Conservation (phyloP, 1,139 yeast species). For the Candida dubliniensis region DNA sequence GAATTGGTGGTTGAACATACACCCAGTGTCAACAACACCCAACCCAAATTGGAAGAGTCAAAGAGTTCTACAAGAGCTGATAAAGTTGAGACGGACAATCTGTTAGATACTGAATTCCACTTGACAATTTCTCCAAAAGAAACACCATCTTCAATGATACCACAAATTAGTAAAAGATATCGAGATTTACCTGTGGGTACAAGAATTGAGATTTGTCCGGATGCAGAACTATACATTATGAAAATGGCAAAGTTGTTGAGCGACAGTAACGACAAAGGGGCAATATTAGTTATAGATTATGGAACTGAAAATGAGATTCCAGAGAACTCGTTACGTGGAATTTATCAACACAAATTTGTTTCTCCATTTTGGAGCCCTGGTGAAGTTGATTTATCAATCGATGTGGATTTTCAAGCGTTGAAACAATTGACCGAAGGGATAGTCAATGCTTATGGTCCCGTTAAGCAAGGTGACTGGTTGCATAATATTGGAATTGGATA, state of each 20-base stretch:
- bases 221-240: conserved; percentile 55
- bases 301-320: conserved; percentile 59
- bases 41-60: conserved; percentile 24
- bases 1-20: conserved; percentile 67
- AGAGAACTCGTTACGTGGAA: conserved; percentile 70
- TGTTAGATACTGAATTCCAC: conserved; percentile 51
- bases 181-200: conserved; percentile 55
- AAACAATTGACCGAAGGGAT: conserved; percentile 14
- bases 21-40: conserved; percentile 42
- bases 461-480: conserved; percentile 79
- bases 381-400: conserved; percentile 77
- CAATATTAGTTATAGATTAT: conserved; percentile 75
- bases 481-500: conserved; percentile 76
- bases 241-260: conserved; percentile 46
- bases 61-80: conserved; percentile 11
- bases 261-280: conserved; percentile 46
- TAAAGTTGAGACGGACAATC: conserved; percentile 12
- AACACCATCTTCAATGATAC: conserved; percentile 65
- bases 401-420: conserved; percentile 74
- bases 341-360: conserved; percentile 69
- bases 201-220: conserved; percentile 74
- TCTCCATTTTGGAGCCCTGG: conserved; percentile 80
- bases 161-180: conserved; percentile 53
- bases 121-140: conserved; percentile 59
- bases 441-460: conserved; percentile 52